Evolutionary conservation across 2,329 filamentous ascomycete genomes (phyloP), one percentile per base, ranked within the genome.

Genomic region (Colletotrichum sp.): DNA sequence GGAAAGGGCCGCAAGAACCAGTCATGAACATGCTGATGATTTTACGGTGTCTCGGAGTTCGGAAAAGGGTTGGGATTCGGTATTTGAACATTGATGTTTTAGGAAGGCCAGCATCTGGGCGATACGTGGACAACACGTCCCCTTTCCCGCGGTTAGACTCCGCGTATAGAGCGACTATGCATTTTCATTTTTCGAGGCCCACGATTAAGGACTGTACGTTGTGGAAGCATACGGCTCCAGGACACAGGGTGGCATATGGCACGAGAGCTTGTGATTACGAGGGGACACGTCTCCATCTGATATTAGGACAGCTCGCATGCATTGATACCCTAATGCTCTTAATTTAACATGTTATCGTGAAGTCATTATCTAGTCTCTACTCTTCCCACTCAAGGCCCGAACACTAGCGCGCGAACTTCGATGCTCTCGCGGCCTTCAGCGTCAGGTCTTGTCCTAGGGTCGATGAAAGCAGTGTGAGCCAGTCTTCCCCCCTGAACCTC

Each of bases 341-440:
- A 74, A 68, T 69, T 69, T 65, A 76, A 74, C 57, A 64, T 60
- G 18, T 76, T 39, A 48, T 76, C 63, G 71, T 73, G 62, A 59
- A 62, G 22, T 72, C 68, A n/a, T 66, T 24, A 74, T 24, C 26
- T 57, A 44, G 3, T n/a, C 13, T 30, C 18, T 13, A 18, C 68
- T 34, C 15, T 15, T 30, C 7, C 22, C 9, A 16, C n/a, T n/a
- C 24, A 90, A 16, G 89, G 87, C 1, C 94, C 94, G 88, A 98
- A 98, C 0, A 98, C 94, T 83, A 98, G 87, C 44, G 95, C 93
- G 80, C 96, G 90, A 18, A 98, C 94, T 84, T 98, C 96, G 82
- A 98, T 98, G 82, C 95, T 98, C 88, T 98, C 95, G 78, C 96
- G 90, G 0, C 90, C 91, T 78, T 92, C 92, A 6, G 94, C 95